These are phyloP conservation scores for Trichothecium roseum DNA, from an alignment of 2,329 filamentous ascomycete genomes.

Conservation along the genomic window DNA sequence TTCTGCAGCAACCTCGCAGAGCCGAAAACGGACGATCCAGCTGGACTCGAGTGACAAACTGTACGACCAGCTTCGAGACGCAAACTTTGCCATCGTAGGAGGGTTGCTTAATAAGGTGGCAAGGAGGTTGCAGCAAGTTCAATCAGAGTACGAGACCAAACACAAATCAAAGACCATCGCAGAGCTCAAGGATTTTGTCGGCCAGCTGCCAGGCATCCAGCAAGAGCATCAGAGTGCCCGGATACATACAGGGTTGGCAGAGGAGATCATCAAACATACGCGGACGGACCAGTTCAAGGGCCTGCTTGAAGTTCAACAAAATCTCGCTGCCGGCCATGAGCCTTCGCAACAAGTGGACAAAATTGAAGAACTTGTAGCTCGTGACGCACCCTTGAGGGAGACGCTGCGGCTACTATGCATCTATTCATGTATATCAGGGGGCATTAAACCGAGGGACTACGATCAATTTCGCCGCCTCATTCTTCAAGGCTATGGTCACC, in stretches of 20 bases:
- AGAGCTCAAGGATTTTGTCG: slow-evolving; percentile 91
- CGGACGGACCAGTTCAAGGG: slow-evolving; percentile 81
- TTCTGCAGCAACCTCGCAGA: slow-evolving; percentile 43
- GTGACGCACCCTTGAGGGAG: slow-evolving; percentile 69
- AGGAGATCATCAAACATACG: slow-evolving; percentile 92
- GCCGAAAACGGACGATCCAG: slow-evolving; percentile 76
- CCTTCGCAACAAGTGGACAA: slow-evolving; percentile 80
- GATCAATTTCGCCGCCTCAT: slow-evolving; percentile 84
- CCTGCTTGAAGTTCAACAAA: slow-evolving; percentile 88
- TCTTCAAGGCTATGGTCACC: slow-evolving; percentile 86
- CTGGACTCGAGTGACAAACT: slow-evolving; percentile 84
- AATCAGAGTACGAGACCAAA: slow-evolving; percentile 81
- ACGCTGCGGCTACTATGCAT: slow-evolving; percentile 80
- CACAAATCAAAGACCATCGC: slow-evolving; percentile 80
- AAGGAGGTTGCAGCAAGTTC: slow-evolving; percentile 70
- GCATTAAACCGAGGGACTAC: slow-evolving; percentile 78
- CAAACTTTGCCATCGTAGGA: slow-evolving; percentile 93
- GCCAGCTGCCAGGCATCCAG: slow-evolving; percentile 83
- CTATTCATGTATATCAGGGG: slow-evolving; percentile 82
- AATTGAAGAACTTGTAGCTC: slow-evolving; percentile 90
- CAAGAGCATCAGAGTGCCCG: slow-evolving; percentile 89
- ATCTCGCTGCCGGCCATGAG: slow-evolving; percentile 82
- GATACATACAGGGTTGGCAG: slow-evolving; percentile 81
- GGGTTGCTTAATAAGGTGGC: slow-evolving; percentile 83
- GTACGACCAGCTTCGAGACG: slow-evolving; percentile 77